Evolutionary conservation across 768 basidiomycete species (phyloP).

Genomic region (Hortiboletus campestris): DNA sequence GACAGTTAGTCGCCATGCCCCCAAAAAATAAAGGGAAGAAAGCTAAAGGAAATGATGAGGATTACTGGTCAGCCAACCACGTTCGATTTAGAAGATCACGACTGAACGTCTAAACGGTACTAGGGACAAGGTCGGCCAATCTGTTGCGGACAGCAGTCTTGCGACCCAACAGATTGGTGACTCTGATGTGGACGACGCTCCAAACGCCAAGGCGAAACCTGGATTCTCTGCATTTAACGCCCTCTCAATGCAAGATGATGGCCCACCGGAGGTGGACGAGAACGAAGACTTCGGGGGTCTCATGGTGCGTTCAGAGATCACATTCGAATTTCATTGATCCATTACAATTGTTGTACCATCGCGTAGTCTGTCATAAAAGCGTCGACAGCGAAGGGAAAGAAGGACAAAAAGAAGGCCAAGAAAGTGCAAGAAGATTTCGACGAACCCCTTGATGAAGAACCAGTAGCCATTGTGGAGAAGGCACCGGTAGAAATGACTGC

Average conservation of each 20-base stretch:
- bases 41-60: constrained; percentile 76
- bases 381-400: constrained; percentile 49
- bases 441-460: too few relatives aligned
- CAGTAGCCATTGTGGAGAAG: too few relatives aligned
- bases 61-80: constrained; percentile 58
- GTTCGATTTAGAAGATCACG: constrained; percentile 16
- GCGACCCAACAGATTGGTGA: constrained; percentile 29
- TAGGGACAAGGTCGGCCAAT: constrained; percentile 68
- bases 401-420: too few relatives aligned
- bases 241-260: constrained; percentile 41
- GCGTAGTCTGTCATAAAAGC: constrained; percentile 63
- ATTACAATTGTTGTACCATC: neutral
- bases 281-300: constrained; percentile 72
- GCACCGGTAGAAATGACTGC: too few relatives aligned
- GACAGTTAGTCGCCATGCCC: constrained; percentile 28
- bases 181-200: constrained; percentile 40
- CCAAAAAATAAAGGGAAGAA: constrained; percentile 87
- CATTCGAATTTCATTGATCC: neutral
- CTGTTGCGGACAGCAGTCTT: constrained; percentile 43
- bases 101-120: constrained; percentile 12
- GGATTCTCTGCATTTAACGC: constrained; percentile 55
- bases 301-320: constrained; percentile 52
- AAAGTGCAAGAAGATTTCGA: too few relatives aligned
- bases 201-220: constrained; percentile 28
- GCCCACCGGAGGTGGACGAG: constrained; percentile 47